These are phyloP conservation scores for Diplotaxis tenuifolia DNA, from an alignment of 345 rosid genomes.

Conservation along the genomic window DNA sequence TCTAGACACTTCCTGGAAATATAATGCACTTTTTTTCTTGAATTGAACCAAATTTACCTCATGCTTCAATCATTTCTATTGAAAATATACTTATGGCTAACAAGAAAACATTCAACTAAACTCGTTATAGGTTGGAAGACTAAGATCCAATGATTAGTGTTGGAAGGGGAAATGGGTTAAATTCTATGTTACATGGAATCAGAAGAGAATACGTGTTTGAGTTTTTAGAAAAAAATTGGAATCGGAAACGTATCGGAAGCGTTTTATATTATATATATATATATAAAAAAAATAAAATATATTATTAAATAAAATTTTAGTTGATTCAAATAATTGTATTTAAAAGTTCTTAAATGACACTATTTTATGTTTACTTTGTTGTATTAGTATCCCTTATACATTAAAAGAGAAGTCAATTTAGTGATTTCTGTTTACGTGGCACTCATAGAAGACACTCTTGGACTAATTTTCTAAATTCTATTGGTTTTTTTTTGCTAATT, in stretches of 20 bases:
- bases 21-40: neutral
- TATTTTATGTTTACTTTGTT: neutral
- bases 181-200: neutral
- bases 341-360: neutral
- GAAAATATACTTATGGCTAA: neutral
- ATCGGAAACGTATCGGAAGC: neutral
- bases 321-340: neutral
- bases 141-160: neutral
- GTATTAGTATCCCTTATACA: neutral
- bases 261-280: neutral
- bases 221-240: neutral
- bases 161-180: too few species aligned
- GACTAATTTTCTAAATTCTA: too few species aligned
- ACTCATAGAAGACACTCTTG: too few species aligned
- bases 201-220: too few species aligned
- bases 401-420: too few species aligned
- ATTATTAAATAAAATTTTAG: too few species aligned
- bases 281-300: too few species aligned
- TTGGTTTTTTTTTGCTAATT: too few species aligned
- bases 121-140: neutral
- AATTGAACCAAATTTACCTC: conserved; percentile 2
- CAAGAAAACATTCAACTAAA: neutral
- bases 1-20: conserved; percentile 1
- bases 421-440: too few species aligned
- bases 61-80: neutral